These are phyloP conservation scores for Monilinia vaccinii-corymbosi DNA, from an alignment of 2,329 filamentous ascomycete species.

Conservation along the genomic window DNA sequence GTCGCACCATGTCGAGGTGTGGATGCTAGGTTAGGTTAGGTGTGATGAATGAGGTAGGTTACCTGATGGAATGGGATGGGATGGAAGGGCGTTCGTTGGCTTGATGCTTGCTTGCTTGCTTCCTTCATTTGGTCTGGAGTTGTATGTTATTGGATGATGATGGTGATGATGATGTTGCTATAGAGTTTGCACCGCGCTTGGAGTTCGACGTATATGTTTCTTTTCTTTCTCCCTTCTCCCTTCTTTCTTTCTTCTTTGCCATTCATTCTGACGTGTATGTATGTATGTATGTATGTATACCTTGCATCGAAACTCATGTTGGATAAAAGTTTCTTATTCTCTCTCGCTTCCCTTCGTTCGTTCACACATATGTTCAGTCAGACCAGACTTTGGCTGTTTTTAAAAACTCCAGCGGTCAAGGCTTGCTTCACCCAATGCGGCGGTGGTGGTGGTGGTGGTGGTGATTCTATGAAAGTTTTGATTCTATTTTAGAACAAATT, in stretches of 20 bases:
- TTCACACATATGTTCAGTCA: background rate
- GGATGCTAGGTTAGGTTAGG: background rate
- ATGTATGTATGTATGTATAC: background rate
- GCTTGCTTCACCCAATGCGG: background rate
- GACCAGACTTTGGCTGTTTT: background rate
- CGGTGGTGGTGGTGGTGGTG: too few relatives aligned
- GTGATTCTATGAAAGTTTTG: background rate
- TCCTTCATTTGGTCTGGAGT: background rate
- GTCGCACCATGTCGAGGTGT: too few relatives aligned
- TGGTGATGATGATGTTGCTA: too few relatives aligned
- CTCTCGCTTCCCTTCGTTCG: background rate
- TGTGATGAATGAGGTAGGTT: too few relatives aligned
- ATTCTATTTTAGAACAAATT: background rate
- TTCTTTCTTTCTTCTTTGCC: background rate
- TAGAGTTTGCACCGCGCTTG: background rate
- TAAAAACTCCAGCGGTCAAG: background rate
- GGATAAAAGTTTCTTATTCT: background rate
- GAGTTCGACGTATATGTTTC: background rate
- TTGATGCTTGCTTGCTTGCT: background rate
- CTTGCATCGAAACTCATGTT: background rate
- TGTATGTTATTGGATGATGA: background rate
- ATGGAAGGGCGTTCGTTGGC: background rate
- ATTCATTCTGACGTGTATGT: background rate
- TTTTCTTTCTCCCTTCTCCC: background rate
- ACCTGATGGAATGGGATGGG: too few relatives aligned